Evolutionary conservation across 2,329 filamentous ascomycete species (phyloP).

Genomic region (Monilinia laxa): DNA sequence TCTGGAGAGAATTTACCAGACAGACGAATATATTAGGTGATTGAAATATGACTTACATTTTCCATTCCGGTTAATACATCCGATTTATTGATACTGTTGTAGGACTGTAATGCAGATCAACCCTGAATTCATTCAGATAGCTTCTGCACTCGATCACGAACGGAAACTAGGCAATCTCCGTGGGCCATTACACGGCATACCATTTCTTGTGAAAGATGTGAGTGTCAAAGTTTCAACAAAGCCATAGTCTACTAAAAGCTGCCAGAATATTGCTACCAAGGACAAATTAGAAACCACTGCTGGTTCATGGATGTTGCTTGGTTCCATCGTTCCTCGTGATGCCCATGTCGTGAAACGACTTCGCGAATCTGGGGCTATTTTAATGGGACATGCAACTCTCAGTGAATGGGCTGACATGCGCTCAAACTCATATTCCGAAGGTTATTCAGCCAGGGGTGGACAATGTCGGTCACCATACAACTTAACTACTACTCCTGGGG

Average conservation of each 20-base stretch:
- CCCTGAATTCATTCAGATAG: constrained; percentile 64
- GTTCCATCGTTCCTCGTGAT: constrained; percentile 66
- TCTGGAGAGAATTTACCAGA: constrained; percentile 59
- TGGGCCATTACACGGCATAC: constrained; percentile 72
- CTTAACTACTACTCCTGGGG: constrained; percentile 65
- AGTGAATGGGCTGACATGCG: constrained; percentile 77
- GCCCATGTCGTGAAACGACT: constrained; percentile 61
- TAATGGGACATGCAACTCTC: constrained; percentile 69
- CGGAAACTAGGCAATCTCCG: constrained; percentile 55
- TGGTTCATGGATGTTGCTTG: constrained; percentile 65
- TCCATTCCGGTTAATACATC: background rate
- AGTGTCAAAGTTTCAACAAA: background rate
- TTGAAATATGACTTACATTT: background rate
- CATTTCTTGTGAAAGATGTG: constrained; percentile 69
- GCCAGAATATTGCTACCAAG: constrained; percentile 59
- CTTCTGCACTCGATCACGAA: constrained; percentile 59
- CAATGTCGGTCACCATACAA: constrained; percentile 68
- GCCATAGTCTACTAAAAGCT: background rate
- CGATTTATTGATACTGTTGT: background rate
- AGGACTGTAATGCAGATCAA: constrained; percentile 65
- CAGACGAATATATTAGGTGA: constrained; percentile 63
- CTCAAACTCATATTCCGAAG: constrained; percentile 64
- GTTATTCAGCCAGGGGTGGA: constrained; percentile 63
- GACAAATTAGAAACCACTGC: constrained; percentile 74
- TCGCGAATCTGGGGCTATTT: constrained; percentile 59